Evolutionary conservation across 2,329 filamentous ascomycete species (phyloP).

Genomic region (Rhexocercosporidium sp.): DNA sequence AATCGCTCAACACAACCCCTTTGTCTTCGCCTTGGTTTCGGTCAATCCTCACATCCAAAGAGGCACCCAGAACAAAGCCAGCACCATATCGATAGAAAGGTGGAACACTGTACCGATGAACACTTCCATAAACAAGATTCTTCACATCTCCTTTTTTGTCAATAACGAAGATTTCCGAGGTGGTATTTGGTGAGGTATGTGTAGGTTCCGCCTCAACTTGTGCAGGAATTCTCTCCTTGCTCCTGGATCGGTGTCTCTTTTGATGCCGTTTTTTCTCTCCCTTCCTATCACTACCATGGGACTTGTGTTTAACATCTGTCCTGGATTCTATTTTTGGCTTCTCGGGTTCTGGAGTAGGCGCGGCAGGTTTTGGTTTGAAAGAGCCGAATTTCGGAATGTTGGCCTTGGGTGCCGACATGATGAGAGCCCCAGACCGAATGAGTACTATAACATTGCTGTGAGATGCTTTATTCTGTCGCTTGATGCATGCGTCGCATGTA

Average conservation of each 20-base stretch:
- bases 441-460: conserved; percentile 26
- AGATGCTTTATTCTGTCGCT: not conserved
- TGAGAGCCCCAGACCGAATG: conserved; percentile 9
- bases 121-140: conserved; percentile 74
- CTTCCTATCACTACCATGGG: conserved; percentile 25
- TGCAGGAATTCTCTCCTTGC: conserved; percentile 16
- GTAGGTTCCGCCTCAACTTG: not conserved
- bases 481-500: not conserved
- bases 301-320: conserved; percentile 19
- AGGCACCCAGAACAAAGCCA: conserved; percentile 73
- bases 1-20: conserved; percentile 52
- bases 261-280: conserved; percentile 27
- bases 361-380: conserved; percentile 61
- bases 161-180: conserved; percentile 56
- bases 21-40: conserved; percentile 57
- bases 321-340: conserved; percentile 10
- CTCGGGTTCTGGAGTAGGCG: conserved; percentile 19
- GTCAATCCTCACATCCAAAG: conserved; percentile 67
- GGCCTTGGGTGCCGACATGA: conserved; percentile 38
- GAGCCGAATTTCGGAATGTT: conserved; percentile 74
- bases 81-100: conserved; percentile 70
- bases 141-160: conserved; percentile 80
- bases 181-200: conserved; percentile 5
- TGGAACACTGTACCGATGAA: conserved; percentile 75
- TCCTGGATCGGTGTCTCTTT: conserved; percentile 23